Evolutionary conservation across 2,329 filamentous ascomycete species (phyloP).

Genomic region (Fusarium lyarnte): DNA sequence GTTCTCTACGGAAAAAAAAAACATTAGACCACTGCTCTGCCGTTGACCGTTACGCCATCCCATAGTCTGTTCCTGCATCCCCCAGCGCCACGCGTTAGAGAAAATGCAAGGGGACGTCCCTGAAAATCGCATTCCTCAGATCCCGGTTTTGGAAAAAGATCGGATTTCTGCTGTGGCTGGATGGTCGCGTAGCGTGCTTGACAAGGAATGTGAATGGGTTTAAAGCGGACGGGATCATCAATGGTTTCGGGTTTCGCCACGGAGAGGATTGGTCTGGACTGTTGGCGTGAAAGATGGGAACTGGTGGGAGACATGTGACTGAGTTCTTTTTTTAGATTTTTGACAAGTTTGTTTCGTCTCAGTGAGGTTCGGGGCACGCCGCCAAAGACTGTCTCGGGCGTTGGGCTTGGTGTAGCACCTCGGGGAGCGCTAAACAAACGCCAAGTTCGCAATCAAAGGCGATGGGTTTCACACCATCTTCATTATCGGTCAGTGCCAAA

Average conservation of each 20-base stretch:
- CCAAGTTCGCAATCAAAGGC: no score
- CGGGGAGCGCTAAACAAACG: neutral
- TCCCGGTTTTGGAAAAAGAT: neutral
- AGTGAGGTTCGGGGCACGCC: neutral
- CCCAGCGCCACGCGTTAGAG: constrained; percentile 5
- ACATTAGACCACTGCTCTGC: neutral
- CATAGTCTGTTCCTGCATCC: neutral
- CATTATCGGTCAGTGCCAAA: rapidly evolving
- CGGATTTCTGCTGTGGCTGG: constrained; percentile 16
- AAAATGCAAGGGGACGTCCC: neutral
- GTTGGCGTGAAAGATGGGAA: neutral
- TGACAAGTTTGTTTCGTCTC: neutral
- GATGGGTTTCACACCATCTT: rapidly evolving
- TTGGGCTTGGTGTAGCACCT: neutral
- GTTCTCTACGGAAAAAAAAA: rapidly evolving
- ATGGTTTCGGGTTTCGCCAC: constrained; percentile 3
- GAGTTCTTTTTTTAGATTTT: neutral
- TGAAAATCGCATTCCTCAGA: constrained; percentile 14
- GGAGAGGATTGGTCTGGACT: neutral
- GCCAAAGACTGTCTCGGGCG: neutral
- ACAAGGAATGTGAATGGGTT: constrained; percentile 14
- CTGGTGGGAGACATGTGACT: no score
- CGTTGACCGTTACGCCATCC: constrained; percentile 8
- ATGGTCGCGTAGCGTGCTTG: neutral
- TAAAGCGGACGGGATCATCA: neutral